Base-by-base conservation (phyloP, 1,284 basidiomycete genomes). In the Apiotrichum sp. region DNA sequence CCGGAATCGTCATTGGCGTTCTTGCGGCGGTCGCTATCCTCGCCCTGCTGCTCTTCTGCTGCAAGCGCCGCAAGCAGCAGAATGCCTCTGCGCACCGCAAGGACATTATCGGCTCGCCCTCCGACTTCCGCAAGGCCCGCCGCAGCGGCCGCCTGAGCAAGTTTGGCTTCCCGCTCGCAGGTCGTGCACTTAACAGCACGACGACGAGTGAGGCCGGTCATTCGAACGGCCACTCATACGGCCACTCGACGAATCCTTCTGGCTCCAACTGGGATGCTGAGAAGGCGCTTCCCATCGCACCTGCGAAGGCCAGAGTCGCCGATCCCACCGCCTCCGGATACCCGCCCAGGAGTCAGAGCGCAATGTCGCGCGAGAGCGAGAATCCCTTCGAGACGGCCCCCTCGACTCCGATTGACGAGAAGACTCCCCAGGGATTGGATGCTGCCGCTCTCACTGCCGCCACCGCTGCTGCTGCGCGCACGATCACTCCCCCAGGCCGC, bases 1-100 rank as follows among this genome's bases (percentile, higher is more conserved):
- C 64, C 1, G 73, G 73, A 6, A 67, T 69, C 16, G 71, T 70
- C 31, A 57, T 72, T 36, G 73, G 70, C 14, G 67, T 66, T 3
- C 9, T 74, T 13, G 64, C 55, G 3, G 68, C 57, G 10, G 36
- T 71, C 11, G 62, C 49, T 3, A 45, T 62, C n/a, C 49, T 68
- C 11, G 65, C 53, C 1, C 33, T 65, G 1, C 40, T 70, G 10
- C 54, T 68, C 40, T 64, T 64, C 58, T 70, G 32, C 52, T 55
- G 53, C 41, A 43, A 44, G 32, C 50, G 49, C 29, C 50, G 47
- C 22, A 41, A 47, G 31, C 40, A 1, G 22, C 52, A 50, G 11
- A 31, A 47, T 36, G 48, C 31, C 38, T 7, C 16, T 38, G 7
- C n/a, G 33, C 42, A 22, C 31, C 51, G 40, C 45, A 41, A 41